These are phyloP conservation scores for Neostapfia colusana DNA, from an alignment of 176 grass and related monocot genomes.

Conservation along the genomic window DNA sequence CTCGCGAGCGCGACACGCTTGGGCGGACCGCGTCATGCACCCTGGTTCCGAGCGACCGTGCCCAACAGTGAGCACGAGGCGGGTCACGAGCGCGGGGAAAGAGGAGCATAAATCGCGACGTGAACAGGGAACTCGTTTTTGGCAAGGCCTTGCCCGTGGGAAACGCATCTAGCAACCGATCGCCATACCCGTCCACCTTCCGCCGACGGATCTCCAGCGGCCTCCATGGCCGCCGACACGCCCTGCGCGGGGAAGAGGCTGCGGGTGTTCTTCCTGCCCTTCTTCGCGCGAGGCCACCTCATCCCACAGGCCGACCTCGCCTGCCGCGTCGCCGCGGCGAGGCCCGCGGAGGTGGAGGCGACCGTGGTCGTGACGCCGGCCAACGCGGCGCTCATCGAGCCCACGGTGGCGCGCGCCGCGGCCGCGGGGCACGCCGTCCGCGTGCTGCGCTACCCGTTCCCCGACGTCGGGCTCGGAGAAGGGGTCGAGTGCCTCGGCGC, in stretches of 20 bases:
- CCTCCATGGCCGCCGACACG: conserved; percentile 32
- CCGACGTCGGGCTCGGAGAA: conserved; percentile 51
- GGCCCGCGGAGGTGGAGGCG: conserved; percentile 30
- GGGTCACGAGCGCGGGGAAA: not conserved
- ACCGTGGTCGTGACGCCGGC: conserved; percentile 61
- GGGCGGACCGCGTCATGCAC: not conserved
- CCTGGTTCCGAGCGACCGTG: too few relatives aligned
- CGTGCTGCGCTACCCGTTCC: conserved; percentile 58
- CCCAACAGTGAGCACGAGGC: not conserved
- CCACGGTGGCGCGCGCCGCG: conserved; percentile 27
- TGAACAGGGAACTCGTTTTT: not conserved
- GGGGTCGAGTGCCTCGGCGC: conserved; percentile 57
- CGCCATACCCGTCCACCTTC: not conserved
- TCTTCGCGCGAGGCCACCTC: conserved; percentile 68
- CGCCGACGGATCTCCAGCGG: not conserved
- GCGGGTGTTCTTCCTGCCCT: conserved; percentile 76
- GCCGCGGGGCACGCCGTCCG: conserved; percentile 30
- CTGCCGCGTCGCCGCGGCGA: conserved; percentile 44
- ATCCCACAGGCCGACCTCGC: conserved; percentile 73
- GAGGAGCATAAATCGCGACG: too few relatives aligned
- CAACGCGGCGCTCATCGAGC: conserved; percentile 47
- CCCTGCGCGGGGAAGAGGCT: not conserved
- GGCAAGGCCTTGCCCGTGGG: not conserved
- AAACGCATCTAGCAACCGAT: not conserved
- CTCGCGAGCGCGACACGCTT: too few relatives aligned